Evolutionary conservation across 495 filamentous ascomycete genomes (phyloP).

Genomic region (Cryomyces antarcticus): DNA sequence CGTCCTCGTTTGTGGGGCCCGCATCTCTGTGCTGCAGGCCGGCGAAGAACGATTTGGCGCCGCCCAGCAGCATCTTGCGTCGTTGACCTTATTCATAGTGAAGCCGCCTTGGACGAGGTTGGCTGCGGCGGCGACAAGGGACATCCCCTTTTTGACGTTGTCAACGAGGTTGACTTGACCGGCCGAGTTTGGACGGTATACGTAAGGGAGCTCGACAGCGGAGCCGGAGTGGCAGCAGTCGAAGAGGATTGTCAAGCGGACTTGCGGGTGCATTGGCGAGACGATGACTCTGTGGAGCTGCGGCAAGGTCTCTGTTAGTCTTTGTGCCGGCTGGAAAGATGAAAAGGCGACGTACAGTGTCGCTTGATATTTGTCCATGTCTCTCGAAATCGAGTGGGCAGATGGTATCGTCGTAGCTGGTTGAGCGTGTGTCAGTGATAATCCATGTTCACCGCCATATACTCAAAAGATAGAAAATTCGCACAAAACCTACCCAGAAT

Average conservation of each 20-base stretch:
- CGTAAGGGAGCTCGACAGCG: constrained; percentile 36
- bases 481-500: constrained; percentile 18
- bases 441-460: constrained; percentile 1
- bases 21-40: constrained; percentile 23
- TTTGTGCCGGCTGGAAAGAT: too few species aligned
- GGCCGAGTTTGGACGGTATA: constrained; percentile 28
- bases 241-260: constrained; percentile 34
- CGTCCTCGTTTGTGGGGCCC: constrained; percentile 24
- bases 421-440: too few species aligned
- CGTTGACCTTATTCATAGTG: constrained; percentile 23
- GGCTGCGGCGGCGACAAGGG: constrained; percentile 24
- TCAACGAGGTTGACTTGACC: constrained; percentile 35
- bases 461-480: constrained; percentile 8
- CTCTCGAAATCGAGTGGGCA: constrained; percentile 32
- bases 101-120: constrained; percentile 34
- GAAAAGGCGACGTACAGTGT: constrained; percentile 6
- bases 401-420: constrained; percentile 14
- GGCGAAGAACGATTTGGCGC: constrained; percentile 33
- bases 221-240: constrained; percentile 46
- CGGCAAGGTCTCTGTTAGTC: too few species aligned
- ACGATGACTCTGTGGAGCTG: constrained; percentile 30
- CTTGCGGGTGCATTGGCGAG: constrained; percentile 27
- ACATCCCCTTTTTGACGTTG: constrained; percentile 30
- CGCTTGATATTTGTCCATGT: constrained; percentile 30
- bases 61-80: constrained; percentile 31